Evolutionary conservation across 805 yeast genomes (phyloP), one percentile per base, ranked within the genome.

Genomic region (Candida silvatica): DNA sequence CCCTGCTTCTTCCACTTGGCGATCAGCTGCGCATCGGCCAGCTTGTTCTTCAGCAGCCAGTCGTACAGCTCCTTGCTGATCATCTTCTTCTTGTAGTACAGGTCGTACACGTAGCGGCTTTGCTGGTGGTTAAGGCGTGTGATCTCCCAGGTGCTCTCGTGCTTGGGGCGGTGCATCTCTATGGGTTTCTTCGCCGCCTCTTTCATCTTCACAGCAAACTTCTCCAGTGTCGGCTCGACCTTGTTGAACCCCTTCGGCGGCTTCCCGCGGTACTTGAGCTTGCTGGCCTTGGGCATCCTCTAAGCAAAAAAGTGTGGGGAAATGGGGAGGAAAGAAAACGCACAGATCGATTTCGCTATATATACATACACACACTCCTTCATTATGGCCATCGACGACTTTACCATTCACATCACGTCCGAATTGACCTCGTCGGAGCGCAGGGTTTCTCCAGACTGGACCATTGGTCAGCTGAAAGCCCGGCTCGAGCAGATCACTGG

Each of bases 221-320:
- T 78, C 2, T 58, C 55, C 12, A 86, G 48, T 0, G 88, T 79
- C 2, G 83, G 79, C 42, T 74, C 74, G 9, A 87, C 68, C 45
- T 76, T 77, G 3, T 67, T 71, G 51, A 69, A 86, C 4, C 90
- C 96, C 3, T 67, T 76, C 1, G 96, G 96, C 0, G 88, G 78
- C 40, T 67, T 38, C 26, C 26, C 26, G 23, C 70, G 27, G 66
- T 57, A 38, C 51, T 57, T 35, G 19, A 34, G 35, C 9, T 34
- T 35, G 6, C 22, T 30, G 14, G 38, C 23, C 34, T 37, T 41
- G 4, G 38, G 39, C 43, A 39, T 41, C 9, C 19, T n/a, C n/a
- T n/a, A n/a, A n/a, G n/a, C n/a, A n/a, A n/a, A n/a, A n/a, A n/a
- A n/a, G n/a, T n/a, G n/a, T n/a, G n/a, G n/a, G n/a, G n/a, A n/a